phyloP scores from a whole-genome alignment of 805 yeast genomes.

The Starmera amethionina region DNA sequence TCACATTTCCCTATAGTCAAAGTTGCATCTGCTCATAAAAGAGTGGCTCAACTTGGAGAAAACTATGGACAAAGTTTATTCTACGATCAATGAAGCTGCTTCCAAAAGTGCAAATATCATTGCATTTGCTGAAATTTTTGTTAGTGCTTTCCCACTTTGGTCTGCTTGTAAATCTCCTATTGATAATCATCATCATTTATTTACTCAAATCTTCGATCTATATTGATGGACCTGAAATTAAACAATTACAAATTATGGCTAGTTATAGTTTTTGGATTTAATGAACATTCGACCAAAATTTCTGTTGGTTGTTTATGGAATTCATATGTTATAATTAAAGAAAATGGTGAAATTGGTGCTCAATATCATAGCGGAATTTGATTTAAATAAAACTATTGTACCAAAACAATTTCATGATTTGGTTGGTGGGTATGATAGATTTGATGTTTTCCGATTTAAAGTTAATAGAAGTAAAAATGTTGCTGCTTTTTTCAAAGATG shows the following conservation, averaged over 20 bases:
- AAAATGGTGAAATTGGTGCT: conserved; percentile 10
- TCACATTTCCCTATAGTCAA: too few species aligned
- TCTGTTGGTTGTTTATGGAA: conserved; percentile 19
- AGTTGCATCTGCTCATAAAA: conserved; percentile 16
- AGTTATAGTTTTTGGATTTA: conserved; percentile 15
- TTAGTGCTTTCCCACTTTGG: conserved; percentile 17
- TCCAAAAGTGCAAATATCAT: conserved; percentile 13
- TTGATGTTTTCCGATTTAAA: conserved; percentile 15
- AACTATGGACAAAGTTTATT: conserved; percentile 12
- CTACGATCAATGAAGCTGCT: conserved; percentile 11
- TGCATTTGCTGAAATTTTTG: conserved; percentile 15
- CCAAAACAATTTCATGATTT: conserved; percentile 19
- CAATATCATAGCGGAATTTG: conserved; percentile 16
- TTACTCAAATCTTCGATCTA: conserved; percentile 14
- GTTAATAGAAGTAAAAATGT: conserved; percentile 8
- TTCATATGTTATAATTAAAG: conserved; percentile 13
- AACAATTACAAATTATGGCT: conserved; percentile 5
- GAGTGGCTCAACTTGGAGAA: conserved; percentile 12
- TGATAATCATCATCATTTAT: conserved; percentile 16
- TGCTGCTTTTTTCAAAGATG: conserved; percentile 7
- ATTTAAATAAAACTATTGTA: conserved; percentile 14
- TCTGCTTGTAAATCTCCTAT: conserved; percentile 16
- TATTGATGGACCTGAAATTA: conserved; percentile 18
- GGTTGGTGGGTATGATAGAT: conserved; percentile 17
- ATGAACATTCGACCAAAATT: conserved; percentile 11